Percentiles rank a stretch among this genome's conserved stretches.
Conservation (phyloP, 2,329 filamentous ascomycete species). For the Elsinoe batatas region DNA sequence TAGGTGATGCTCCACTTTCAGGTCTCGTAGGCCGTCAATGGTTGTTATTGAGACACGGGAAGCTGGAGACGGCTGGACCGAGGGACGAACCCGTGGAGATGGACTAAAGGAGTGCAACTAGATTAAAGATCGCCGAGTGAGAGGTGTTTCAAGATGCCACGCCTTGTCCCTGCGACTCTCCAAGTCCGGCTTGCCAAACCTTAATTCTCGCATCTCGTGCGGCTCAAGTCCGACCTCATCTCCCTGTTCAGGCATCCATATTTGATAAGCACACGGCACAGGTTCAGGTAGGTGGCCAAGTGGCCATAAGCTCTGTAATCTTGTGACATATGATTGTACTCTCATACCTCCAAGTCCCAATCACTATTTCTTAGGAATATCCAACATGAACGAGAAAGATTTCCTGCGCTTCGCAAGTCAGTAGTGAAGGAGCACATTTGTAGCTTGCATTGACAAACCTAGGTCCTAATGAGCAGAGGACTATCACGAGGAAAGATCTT, state of each 20-base stretch:
- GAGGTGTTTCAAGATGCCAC: slow-evolving; percentile 7
- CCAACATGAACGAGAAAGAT: background rate
- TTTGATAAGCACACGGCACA: background rate
- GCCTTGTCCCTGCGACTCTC: background rate
- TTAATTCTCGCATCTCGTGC: background rate
- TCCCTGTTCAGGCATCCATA: too few relatives aligned
- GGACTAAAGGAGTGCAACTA: background rate
- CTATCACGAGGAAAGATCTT: slow-evolving; percentile 33
- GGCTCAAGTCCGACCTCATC: background rate
- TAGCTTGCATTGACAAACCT: background rate
- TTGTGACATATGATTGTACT: background rate
- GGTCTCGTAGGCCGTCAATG: background rate
- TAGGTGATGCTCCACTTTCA: background rate
- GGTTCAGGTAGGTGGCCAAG: background rate
- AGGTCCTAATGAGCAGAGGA: slow-evolving; percentile 35
- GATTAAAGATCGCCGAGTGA: background rate
- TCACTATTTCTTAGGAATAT: background rate
- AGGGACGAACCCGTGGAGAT: background rate
- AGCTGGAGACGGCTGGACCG: background rate
- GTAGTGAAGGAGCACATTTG: background rate
- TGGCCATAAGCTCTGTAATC: background rate
- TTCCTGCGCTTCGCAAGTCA: background rate
- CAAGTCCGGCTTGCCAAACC: background rate
- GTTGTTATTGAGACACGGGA: background rate
- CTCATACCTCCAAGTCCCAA: background rate